Evolutionary conservation across 768 basidiomycete genomes (phyloP), one percentile per base, ranked within the genome.

Genomic region (Amanita fuliginea): DNA sequence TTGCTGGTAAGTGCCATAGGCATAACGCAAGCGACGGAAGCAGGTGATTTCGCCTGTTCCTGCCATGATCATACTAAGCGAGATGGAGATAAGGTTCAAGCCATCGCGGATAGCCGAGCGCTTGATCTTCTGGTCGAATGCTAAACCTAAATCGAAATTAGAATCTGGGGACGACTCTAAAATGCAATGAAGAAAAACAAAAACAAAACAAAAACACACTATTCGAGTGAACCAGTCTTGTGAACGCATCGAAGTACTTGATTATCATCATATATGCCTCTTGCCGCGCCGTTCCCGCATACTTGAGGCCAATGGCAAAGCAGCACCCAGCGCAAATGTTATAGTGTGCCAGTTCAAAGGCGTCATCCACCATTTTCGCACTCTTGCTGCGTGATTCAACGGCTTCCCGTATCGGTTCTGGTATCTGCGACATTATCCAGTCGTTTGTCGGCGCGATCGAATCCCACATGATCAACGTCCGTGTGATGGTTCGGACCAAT

Each of bases 21-120:
- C 81, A 62, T 89, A 86, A 16, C 96, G 78, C 10, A 98, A 73
- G 18, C 93, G 77, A 16, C 90, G 79, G 14, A 98, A 70, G 56
- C 88, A 90, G 49, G 84, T 86, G 44, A 97, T 78, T 63, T 98
- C 93, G 3, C 96, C 96, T 0, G 93, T 95, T 8, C 96, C 96
- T 1, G 95, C 92, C 90, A 98, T 95, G 37, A 98, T 86, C 76
- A 95, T 86, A 59, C 87, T 82, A 28, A 96, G 67, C 1, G 93
- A 74, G 32, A 96, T 74, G 0, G 89, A 86, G 48, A 98, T 85
- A 35, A 94, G 68, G 59, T 88, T 94, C 32, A 97, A 70, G 3
- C 89, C 90, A 57, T 92, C 89, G 10, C 93, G 77, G 19, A 94
- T 77, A 3, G 91, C 85, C 5, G 86, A 82, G 2, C 93, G 81